phyloP scores from a whole-genome alignment of 306 rosid species.

The Myrica gale region DNA sequence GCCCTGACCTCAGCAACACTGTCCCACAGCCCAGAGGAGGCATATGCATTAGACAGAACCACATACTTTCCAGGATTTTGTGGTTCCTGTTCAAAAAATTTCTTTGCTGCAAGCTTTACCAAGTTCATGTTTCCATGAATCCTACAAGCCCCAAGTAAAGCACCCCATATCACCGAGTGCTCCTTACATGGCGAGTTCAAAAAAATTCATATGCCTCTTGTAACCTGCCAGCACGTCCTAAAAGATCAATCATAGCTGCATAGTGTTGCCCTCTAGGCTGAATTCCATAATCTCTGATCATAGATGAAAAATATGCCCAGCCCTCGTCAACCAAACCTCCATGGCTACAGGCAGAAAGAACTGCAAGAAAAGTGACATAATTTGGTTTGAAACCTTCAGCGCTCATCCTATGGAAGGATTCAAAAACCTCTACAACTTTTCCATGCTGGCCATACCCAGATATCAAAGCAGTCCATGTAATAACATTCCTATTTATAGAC shows the following conservation, averaged over 20 bases:
- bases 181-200: constrained; percentile 59
- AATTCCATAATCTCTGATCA: constrained; percentile 61
- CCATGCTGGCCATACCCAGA: constrained; percentile 81
- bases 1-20: constrained; percentile 58
- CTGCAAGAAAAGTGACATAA: constrained; percentile 74
- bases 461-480: constrained; percentile 73
- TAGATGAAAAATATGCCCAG: constrained; percentile 57
- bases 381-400: constrained; percentile 65
- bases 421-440: constrained; percentile 57
- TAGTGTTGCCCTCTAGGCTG: constrained; percentile 64
- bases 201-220: constrained; percentile 59
- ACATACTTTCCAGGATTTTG: constrained; percentile 58
- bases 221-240: constrained; percentile 65
- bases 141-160: constrained; percentile 71
- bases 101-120: constrained; percentile 61
- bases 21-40: constrained; percentile 67
- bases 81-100: constrained; percentile 53
- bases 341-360: constrained; percentile 76
- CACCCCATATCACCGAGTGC: constrained; percentile 70
- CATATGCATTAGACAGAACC: constrained; percentile 72
- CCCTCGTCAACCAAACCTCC: constrained; percentile 70
- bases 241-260: constrained; percentile 72
- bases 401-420: constrained; percentile 53
- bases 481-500: constrained; percentile 56
- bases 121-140: constrained; percentile 58